Percentiles rank a stretch among this genome's conserved stretches.
These are phyloP conservation scores for Dalechampia spathulata DNA, from an alignment of 441 rosid genomes.

Conservation along the genomic window DNA sequence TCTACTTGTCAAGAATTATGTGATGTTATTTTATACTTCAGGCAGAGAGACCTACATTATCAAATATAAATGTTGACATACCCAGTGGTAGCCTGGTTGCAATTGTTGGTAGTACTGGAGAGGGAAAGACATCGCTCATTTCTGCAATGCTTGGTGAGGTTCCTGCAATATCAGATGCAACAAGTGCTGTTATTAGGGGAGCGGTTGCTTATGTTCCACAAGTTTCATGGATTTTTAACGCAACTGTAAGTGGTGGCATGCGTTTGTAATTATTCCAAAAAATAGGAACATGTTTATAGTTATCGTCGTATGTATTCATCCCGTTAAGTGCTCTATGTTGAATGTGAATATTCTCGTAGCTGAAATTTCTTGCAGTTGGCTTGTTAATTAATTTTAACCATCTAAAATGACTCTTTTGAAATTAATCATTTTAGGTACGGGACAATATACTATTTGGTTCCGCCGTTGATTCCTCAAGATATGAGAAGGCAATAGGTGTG, in stretches of 20 bases:
- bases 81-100: constrained; percentile 85
- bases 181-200: constrained; percentile 67
- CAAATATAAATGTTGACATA: constrained; percentile 72
- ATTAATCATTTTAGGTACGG: constrained; percentile 53
- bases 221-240: constrained; percentile 98
- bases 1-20: constrained; percentile 7
- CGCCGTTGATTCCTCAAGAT: constrained; percentile 46
- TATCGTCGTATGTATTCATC: neutral
- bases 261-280: neutral
- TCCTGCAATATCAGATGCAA: constrained; percentile 37
- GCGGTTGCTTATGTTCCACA: constrained; percentile 95
- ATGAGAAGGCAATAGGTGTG: constrained; percentile 65
- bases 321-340: too few species aligned
- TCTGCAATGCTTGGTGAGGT: constrained; percentile 99
- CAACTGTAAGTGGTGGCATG: constrained; percentile 55
- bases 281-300: neutral
- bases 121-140: constrained; percentile 95
- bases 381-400: constrained; percentile 5
- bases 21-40: constrained; percentile 30
- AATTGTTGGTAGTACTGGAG: constrained; percentile 94
- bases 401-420: constrained; percentile 7
- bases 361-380: constrained; percentile 5
- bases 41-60: constrained; percentile 70
- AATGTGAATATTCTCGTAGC: too few species aligned
- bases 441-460: constrained; percentile 88